A percentile compares a stretch with the other conserved stretches of the same genome.
These are phyloP conservation scores for Durusdinium trenchii DNA, from an alignment of 73 alveolate genomes.

Conservation along the genomic window DNA sequence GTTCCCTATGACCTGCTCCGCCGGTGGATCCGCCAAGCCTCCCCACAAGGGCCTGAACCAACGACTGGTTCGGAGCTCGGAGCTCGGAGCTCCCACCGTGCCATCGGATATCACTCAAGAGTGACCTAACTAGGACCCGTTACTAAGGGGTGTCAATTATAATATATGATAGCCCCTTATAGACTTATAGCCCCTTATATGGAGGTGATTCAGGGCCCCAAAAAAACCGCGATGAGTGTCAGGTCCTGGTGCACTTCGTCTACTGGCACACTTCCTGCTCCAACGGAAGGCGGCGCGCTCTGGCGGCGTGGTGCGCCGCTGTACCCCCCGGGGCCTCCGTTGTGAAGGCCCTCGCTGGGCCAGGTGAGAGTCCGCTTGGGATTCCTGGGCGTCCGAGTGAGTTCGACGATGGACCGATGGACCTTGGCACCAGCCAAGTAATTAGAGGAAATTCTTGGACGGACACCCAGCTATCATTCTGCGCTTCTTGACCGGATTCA, in stretches of 20 bases:
- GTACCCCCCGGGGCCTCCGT: background rate
- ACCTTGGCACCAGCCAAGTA: background rate
- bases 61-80: too few species aligned
- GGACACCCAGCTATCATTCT: background rate
- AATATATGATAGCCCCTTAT: background rate
- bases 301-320: background rate
- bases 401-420: background rate
- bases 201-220: background rate
- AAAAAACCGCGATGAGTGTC: too few species aligned
- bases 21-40: too few species aligned
- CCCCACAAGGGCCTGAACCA: too few species aligned
- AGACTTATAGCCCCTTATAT: background rate
- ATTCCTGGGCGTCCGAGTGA: background rate
- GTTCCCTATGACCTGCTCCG: too few species aligned
- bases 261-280: too few species aligned
- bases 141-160: background rate
- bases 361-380: slow-evolving; percentile 82
- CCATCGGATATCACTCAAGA: too few species aligned
- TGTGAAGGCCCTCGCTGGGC: slow-evolving; percentile 83
- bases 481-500: background rate
- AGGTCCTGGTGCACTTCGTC: too few species aligned
- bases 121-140: too few species aligned
- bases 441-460: background rate
- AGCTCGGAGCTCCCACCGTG: too few species aligned
- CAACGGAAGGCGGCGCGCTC: background rate